These are phyloP conservation scores for Xylariales sp. DNA, from an alignment of 2,329 filamentous ascomycete genomes.

Conservation along the genomic window DNA sequence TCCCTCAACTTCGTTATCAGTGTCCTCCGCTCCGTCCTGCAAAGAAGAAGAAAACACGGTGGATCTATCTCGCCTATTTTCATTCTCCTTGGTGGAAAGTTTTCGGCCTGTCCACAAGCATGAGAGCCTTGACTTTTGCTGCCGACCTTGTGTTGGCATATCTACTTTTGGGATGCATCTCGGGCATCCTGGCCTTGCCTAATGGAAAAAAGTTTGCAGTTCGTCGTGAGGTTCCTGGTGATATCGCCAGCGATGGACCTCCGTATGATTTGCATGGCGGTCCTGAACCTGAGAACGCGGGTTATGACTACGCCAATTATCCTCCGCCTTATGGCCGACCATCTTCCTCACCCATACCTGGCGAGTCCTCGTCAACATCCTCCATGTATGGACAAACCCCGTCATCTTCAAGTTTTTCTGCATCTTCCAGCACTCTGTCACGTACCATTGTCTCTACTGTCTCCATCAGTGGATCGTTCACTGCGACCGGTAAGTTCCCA, in stretches of 20 bases:
- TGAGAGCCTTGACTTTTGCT: conserved; percentile 31
- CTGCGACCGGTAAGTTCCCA: too few species aligned
- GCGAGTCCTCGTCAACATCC: neutral
- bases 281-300: neutral
- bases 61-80: too few species aligned
- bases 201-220: neutral
- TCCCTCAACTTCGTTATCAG: neutral
- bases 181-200: conserved; percentile 14
- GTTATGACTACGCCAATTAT: conserved; percentile 7
- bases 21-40: neutral
- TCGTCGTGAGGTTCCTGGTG: neutral
- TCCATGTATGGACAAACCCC: neutral
- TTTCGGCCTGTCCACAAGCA: too few species aligned
- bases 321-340: conserved; percentile 9
- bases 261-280: conserved; percentile 7
- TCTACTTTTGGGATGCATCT: conserved; percentile 21
- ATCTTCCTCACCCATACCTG: neutral
- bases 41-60: too few species aligned
- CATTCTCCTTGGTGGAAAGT: too few species aligned
- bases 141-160: conserved; percentile 29
- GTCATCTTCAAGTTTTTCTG: neutral
- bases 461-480: too few species aligned
- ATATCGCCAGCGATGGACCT: neutral
- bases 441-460: too few species aligned
- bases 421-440: neutral